Evolutionary conservation across 352 stramenopile species (phyloP).

Genomic region (Globisporangium mamillatum): DNA sequence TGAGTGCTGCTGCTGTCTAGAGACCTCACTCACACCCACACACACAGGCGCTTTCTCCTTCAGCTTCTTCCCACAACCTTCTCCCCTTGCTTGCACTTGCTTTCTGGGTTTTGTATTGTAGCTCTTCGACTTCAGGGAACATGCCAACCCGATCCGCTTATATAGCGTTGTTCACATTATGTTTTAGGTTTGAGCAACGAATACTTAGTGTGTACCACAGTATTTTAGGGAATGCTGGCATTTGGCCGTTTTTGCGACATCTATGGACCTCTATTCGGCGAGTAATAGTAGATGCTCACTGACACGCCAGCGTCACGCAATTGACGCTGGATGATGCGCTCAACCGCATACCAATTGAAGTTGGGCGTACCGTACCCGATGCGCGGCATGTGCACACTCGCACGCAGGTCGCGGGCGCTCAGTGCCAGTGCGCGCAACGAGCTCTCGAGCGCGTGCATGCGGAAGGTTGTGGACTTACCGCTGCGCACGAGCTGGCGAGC

Average conservation of each 20-base stretch:
- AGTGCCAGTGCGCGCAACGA: conserved; percentile 40
- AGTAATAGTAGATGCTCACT: conserved; percentile 76
- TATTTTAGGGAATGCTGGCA: neutral
- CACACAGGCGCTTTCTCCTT: neutral
- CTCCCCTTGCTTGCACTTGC: conserved; percentile 2
- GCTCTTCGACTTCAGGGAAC: conserved; percentile 8
- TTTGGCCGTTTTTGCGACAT: neutral
- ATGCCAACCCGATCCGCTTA: neutral
- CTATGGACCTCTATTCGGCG: conserved; percentile 18
- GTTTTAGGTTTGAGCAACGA: neutral
- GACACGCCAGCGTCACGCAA: conserved; percentile 49
- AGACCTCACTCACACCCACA: neutral
- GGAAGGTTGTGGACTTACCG: conserved; percentile 65
- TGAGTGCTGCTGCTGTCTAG: neutral
- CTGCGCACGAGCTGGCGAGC: conserved; percentile 30
- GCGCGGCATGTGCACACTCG: conserved; percentile 71
- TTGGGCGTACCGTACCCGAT: conserved; percentile 72
- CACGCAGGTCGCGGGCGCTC: conserved; percentile 30
- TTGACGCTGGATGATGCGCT: conserved; percentile 65
- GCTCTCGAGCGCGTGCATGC: conserved; percentile 57
- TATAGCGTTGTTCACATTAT: neutral
- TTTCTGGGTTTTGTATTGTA: conserved; percentile 3
- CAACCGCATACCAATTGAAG: conserved; percentile 84
- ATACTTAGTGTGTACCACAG: neutral
- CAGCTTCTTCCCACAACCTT: neutral